Conservation (phyloP, 495 filamentous ascomycete genomes). For the Talaromyces borbonicus region DNA sequence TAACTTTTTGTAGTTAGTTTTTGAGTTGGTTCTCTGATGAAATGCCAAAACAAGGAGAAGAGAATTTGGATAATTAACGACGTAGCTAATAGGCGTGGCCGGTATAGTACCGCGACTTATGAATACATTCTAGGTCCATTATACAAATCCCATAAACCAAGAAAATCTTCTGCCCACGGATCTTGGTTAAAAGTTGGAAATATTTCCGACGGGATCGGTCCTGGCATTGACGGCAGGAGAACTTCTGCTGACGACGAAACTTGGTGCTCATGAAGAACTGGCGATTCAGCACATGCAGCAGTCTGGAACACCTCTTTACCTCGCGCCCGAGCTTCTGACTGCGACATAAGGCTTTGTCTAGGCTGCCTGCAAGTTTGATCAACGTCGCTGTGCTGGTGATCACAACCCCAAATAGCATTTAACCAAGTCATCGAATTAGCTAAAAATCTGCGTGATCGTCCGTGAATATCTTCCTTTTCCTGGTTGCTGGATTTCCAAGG, state of each 20-base stretch:
- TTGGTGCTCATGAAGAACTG: background rate
- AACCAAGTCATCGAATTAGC: background rate
- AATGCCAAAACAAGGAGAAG: no score
- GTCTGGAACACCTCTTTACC: no score
- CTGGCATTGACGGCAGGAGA: background rate
- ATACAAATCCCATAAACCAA: conserved; percentile 9
- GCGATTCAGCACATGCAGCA: background rate
- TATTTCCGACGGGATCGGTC: background rate
- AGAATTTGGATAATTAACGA: no score
- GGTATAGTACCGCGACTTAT: no score
- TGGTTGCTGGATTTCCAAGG: conserved; percentile 2
- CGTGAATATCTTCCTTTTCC: background rate
- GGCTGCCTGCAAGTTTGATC: no score
- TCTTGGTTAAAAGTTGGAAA: conserved; percentile 10
- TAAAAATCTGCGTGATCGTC: background rate
- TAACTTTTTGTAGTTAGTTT: no score
- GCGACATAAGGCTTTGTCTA: no score
- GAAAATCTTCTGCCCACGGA: conserved; percentile 8
- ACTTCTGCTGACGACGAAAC: background rate
- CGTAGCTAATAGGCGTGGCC: no score
- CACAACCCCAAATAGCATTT: conserved; percentile 2
- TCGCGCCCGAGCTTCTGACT: no score
- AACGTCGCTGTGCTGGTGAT: no score
- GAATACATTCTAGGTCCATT: background rate
- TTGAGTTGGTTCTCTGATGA: background rate